Percentiles rank a stretch among this genome's conserved stretches.
Evolutionary conservation across 1,284 basidiomycete species (phyloP).

Genomic region (Pseudozyma tsukubaensis): DNA sequence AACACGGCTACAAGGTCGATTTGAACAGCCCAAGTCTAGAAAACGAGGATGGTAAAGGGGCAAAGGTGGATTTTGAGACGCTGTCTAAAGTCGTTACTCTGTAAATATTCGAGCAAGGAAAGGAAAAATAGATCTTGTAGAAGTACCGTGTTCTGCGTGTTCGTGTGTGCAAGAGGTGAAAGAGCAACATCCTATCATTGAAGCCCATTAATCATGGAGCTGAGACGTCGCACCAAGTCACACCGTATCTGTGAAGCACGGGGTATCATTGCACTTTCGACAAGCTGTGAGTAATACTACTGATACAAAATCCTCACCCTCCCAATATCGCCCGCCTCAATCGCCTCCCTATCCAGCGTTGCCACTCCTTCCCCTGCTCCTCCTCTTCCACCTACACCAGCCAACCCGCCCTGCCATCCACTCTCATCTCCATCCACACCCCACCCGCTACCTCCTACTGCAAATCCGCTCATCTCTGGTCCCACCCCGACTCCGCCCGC

Average conservation of each 20-base stretch:
- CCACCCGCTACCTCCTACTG: slow-evolving; percentile 19
- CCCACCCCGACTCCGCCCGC: slow-evolving; percentile 10
- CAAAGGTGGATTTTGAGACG: slow-evolving; percentile 31
- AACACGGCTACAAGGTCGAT: slow-evolving; percentile 70
- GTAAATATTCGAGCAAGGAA: too few relatives aligned
- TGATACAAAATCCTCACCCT: slow-evolving; percentile 43
- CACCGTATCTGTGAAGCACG: too few relatives aligned
- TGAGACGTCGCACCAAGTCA: too few relatives aligned
- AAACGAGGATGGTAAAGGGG: background rate
- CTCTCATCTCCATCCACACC: slow-evolving; percentile 42
- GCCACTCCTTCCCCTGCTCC: background rate
- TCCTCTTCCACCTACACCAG: slow-evolving; percentile 1
- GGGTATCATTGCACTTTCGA: background rate
- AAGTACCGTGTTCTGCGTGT: too few relatives aligned
- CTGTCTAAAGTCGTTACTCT: slow-evolving; percentile 39
- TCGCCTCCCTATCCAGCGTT: slow-evolving; percentile 31
- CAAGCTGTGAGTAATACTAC: slow-evolving; percentile 6
- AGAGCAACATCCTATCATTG: background rate
- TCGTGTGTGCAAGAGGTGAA: too few relatives aligned
- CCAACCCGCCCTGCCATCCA: too few relatives aligned
- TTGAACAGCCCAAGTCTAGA: slow-evolving; percentile 61
- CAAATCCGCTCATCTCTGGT: slow-evolving; percentile 33
- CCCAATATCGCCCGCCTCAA: slow-evolving; percentile 48
- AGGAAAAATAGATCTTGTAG: too few relatives aligned
- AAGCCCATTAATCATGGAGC: too few relatives aligned